Evolutionary conservation across 139 green algal species (phyloP), one percentile per base, ranked within the genome.

Genomic region (Micractinium sp.): DNA sequence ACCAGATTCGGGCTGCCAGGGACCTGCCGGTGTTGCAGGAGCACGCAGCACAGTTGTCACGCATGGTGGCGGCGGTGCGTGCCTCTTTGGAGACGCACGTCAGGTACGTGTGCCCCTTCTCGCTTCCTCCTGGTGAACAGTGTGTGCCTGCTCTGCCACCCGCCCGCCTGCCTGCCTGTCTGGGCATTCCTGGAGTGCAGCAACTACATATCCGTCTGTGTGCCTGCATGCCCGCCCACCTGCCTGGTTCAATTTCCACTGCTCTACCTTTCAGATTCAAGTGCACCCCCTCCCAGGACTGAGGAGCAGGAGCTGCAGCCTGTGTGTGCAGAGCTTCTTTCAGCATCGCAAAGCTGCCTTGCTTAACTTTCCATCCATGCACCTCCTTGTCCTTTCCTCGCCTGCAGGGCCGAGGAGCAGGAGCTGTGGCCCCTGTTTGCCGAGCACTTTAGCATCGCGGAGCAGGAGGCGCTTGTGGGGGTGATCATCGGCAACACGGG

Each of bases 341-440:
- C 85, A 19, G 66, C 93, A 22, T 93, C 95, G 47, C 33, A n/a
- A n/a, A n/a, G n/a, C n/a, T n/a, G n/a, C n/a, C n/a, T n/a, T n/a
- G n/a, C 9, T 18, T 35, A 19, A n/a, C 31, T 3, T 15, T 87
- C n/a, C 27, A 18, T 29, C 19, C 33, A 41, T 81, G 74, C 74
- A 7, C 74, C 14, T 22, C 7, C 12, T 38, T 35, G 36, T 38
- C 35, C 22, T 27, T 22, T 61, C 31, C 18, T 16, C 31, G 13
- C 31, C 33, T 61, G 82, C 82, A 87, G 83, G 13, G 94, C 93
- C 0, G 98, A 99, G 95, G 98, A 99, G 95, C 89, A 91, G 3
- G 97, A 99, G 94, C 94, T 99, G 73, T 99, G 98, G 98, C 98
- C 98, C 61, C 95, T 99, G 33, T 99, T 99, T 94, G 93, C 92